Evolutionary conservation across 2,329 filamentous ascomycete species (phyloP), one percentile per base, ranked within the genome.

Genomic region (Acephala macrosclerotiorum): DNA sequence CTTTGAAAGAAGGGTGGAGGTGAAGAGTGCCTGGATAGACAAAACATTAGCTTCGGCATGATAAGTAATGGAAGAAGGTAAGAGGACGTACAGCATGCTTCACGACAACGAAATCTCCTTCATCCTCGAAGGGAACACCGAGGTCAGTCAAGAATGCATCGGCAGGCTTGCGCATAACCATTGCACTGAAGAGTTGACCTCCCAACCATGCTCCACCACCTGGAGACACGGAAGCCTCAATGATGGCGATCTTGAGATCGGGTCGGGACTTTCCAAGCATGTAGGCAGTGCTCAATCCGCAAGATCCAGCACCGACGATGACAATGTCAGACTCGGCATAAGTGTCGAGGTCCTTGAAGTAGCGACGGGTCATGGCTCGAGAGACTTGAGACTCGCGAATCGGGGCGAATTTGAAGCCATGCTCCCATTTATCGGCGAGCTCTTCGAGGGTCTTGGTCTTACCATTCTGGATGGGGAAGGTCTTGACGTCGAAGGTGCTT

Each of bases 281-380:
- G 79, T 96, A 97, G 53, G 94, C 94, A 49, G 93, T 88, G 74
- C 89, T 93, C 65, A 97, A 85, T 72, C 94, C 94, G 77, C 94
- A 97, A 35, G 91, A 95, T 58, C 94, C 94, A 36, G 94, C 94
- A 66, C 94, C 94, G 71, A 97, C 86, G 77, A 97, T 97, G 82
- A 97, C 94, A 76, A 97, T 90, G 84, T 97, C 94, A 57, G 91
- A 93, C 83, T 97, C 94, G 78, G 94, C 93, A 77, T 97, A 96
- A 67, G 81, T 87, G 83, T 97, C 92, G 62, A 97, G 84, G 81
- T 97, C 94, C 74, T 88, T 81, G 80, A 97, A 97, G 89, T 97
- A 97, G 78, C 94, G 93, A 60, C 92, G 87, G 61, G 92, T 95
- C 94, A 97, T 97, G 78, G 94, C 93, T 69, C 94, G 92, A 59